Evolutionary conservation across 805 yeast genomes (phyloP), one percentile per base, ranked within the genome.

Genomic region (Candida maltosa): DNA sequence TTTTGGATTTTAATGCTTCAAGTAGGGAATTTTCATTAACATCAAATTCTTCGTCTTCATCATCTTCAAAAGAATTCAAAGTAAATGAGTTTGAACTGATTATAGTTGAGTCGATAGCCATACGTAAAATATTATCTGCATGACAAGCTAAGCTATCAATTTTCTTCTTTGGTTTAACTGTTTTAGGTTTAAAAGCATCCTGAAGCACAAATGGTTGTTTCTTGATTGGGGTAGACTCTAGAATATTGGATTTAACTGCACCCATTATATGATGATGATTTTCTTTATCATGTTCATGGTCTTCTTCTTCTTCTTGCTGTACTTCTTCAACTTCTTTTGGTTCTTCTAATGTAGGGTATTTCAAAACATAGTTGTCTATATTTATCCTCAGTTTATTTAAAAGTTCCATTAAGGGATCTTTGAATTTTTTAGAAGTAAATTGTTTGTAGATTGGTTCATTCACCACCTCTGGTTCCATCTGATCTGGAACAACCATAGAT

Each of bases 51-150:
- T 44, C 44, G 9, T 44, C 34, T 24, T 44, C 54, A 26, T 43
- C 50, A 5, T 49, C 52, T 33, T 54, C 47, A 2, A 52, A 47
- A 31, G 51, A 49, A 15, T 58, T 54, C 42, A 61, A 62, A 19
- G 68, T 61, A 31, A 63, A 58, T 10, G 67, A 57, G 17, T 57
- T 54, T 1, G 71, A 64, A 2, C 70, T 69, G 33, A 66, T 51
- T 68, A 67, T 61, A 3, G 73, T 68, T 18, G 73, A 61, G 40
- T 68, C 73, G 31, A 68, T 66, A 4, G 73, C 73, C 73, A 68
- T 67, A 16, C 69, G 51, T 58, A 68, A 52, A 37, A 68, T 68
- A 36, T 63, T 65, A 32, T 66, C 67, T 2, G 73, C 73, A 41
- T 68, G 73, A 35, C 72, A 68, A 5, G 73, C 73, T 39, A 68